These are phyloP conservation scores for Blastomyces parvus DNA, from an alignment of 2,329 filamentous ascomycete species.

Conservation along the genomic window DNA sequence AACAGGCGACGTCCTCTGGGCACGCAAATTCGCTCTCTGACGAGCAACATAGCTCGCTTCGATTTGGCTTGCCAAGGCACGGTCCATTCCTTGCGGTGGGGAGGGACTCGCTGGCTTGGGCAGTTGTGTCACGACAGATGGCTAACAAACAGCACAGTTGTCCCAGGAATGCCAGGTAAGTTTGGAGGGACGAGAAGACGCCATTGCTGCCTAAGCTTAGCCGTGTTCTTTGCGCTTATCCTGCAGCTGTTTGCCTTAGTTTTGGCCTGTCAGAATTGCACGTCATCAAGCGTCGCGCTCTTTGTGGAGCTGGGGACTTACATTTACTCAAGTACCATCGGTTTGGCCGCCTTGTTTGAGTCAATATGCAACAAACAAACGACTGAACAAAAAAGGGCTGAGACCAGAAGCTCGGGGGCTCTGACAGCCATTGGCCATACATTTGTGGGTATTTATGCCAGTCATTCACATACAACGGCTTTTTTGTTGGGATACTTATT, in stretches of 20 bases:
- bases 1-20: background rate
- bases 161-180: background rate
- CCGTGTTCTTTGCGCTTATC: background rate
- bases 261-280: background rate
- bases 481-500: background rate
- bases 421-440: background rate
- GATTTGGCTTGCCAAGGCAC: background rate
- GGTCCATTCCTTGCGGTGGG: background rate
- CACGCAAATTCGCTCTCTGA: background rate
- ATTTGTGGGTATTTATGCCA: background rate
- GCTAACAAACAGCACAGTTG: background rate
- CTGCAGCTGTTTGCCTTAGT: background rate
- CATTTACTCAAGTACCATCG: background rate
- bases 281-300: background rate
- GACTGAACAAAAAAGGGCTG: background rate
- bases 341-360: background rate
- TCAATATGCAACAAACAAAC: background rate
- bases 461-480: background rate
- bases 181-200: background rate
- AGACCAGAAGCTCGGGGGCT: background rate
- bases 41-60: conserved; percentile 4
- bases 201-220: background rate
- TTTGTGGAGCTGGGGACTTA: background rate
- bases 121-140: background rate
- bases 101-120: background rate